phyloP scores from a whole-genome alignment of 23 red algal genomes.

The Gracilaria gracilis region DNA sequence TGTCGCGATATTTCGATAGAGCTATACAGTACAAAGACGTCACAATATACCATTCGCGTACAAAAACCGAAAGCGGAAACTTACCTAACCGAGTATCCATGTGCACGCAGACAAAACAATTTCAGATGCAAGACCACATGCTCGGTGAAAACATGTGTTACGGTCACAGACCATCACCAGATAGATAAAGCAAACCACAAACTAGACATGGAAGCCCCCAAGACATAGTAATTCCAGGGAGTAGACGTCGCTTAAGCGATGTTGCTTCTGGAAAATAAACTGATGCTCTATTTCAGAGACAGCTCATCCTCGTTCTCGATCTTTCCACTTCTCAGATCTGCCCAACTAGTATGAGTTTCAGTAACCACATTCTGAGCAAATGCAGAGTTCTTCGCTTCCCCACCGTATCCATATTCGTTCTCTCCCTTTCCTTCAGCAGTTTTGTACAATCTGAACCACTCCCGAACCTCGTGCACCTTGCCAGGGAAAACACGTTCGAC shows the following conservation, averaged over 20 bases:
- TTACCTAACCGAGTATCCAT: background rate
- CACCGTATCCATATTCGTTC: conserved; percentile 94
- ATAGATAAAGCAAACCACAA: background rate
- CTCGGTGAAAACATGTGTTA: background rate
- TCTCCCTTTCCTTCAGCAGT: conserved; percentile 99
- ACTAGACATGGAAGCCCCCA: background rate
- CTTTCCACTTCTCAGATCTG: conserved; percentile 68
- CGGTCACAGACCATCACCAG: background rate
- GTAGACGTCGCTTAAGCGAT: background rate
- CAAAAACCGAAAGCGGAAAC: background rate
- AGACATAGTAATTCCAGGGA: background rate
- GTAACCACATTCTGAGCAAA: conserved; percentile 79
- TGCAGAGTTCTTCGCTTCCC: conserved; percentile 72
- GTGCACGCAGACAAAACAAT: background rate
- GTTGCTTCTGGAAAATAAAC: background rate
- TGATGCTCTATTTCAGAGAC: conserved; percentile 27
- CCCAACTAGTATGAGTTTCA: conserved; percentile 89
- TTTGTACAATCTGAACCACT: conserved; percentile 99
- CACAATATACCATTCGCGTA: too few species aligned
- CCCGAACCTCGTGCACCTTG: conserved; percentile 77
- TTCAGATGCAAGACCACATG: background rate
- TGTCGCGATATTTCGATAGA: conserved; percentile 22
- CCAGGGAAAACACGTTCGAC: conserved; percentile 83
- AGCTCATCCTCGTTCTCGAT: conserved; percentile 86
- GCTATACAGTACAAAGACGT: conserved; percentile 24